These are phyloP conservation scores for Dioscorea zingiberensis DNA, from an alignment of 106 monocot species.

Conservation along the genomic window DNA sequence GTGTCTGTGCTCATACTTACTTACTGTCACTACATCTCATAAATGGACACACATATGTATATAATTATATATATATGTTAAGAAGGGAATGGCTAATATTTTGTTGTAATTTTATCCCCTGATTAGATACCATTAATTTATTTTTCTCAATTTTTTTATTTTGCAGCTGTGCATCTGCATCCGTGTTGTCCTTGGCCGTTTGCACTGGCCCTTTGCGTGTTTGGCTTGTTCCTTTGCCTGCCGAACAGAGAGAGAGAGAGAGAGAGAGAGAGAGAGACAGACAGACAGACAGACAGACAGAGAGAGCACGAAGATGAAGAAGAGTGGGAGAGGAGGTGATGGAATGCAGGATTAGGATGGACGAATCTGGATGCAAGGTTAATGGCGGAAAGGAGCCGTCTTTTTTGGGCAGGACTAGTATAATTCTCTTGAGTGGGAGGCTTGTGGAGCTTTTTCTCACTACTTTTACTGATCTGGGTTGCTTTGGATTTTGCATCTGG, in stretches of 20 bases:
- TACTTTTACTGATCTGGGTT: neutral
- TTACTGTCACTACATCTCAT: too few species aligned
- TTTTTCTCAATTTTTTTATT: neutral
- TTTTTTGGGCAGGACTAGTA: neutral
- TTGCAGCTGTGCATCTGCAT: neutral
- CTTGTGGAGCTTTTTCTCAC: neutral
- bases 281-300: neutral
- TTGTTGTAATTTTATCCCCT: too few species aligned
- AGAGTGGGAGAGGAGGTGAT: neutral
- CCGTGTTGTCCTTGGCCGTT: slow-evolving; percentile 29
- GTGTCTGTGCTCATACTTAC: too few species aligned
- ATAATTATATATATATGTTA: too few species aligned
- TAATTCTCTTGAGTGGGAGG: neutral
- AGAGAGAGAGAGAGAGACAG: neutral
- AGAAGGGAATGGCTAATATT: too few species aligned
- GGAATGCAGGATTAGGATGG: too few species aligned
- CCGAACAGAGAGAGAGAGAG: neutral
- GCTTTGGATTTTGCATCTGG: slow-evolving; percentile 29
- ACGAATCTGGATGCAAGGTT: too few species aligned
- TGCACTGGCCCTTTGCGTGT: slow-evolving; percentile 28
- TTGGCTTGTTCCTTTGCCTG: slow-evolving; percentile 7
- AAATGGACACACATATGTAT: too few species aligned
- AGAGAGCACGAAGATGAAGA: neutral
- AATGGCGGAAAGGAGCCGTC: neutral
- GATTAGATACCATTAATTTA: too few species aligned